These are phyloP conservation scores for Vitis rotundifolia DNA, from an alignment of 164 flowering plant genomes.

Conservation along the genomic window DNA sequence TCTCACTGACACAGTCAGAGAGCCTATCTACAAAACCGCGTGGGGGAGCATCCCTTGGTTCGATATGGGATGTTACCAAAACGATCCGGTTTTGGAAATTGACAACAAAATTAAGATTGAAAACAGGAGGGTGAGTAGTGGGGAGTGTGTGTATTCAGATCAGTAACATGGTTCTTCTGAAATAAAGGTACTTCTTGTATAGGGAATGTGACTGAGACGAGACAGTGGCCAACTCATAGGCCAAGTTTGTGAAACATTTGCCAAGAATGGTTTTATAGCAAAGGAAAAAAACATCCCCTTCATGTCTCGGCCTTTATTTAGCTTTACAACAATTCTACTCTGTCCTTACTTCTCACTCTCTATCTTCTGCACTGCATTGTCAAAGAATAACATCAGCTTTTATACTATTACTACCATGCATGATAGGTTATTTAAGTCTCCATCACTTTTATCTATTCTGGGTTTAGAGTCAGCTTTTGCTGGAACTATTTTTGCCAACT, in stretches of 20 bases:
- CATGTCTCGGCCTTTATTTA: conserved; percentile 15
- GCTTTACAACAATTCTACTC: conserved; percentile 18
- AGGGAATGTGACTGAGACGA: conserved; percentile 28
- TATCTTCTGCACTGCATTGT: conserved; percentile 6
- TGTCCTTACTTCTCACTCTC: conserved; percentile 7
- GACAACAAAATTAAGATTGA: too few species aligned
- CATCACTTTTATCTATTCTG: neutral
- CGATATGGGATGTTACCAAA: neutral
- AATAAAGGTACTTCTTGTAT: neutral
- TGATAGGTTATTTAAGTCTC: neutral
- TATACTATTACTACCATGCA: neutral
- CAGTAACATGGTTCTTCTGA: neutral
- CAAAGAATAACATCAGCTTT: conserved; percentile 2
- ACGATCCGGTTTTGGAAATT: neutral
- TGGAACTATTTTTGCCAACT: too few species aligned
- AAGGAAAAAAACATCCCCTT: conserved; percentile 2
- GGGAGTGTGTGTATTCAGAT: too few species aligned
- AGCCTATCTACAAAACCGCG: neutral
- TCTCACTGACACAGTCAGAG: too few species aligned
- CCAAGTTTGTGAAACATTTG: conserved; percentile 10
- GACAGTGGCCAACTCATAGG: conserved; percentile 6
- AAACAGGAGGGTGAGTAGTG: too few species aligned
- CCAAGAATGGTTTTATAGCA: neutral
- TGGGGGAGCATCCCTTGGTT: neutral
- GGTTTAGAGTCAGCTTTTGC: neutral